Base-by-base conservation (phyloP, 345 rosid genomes). In the Raphanus raphanistrum region DNA sequence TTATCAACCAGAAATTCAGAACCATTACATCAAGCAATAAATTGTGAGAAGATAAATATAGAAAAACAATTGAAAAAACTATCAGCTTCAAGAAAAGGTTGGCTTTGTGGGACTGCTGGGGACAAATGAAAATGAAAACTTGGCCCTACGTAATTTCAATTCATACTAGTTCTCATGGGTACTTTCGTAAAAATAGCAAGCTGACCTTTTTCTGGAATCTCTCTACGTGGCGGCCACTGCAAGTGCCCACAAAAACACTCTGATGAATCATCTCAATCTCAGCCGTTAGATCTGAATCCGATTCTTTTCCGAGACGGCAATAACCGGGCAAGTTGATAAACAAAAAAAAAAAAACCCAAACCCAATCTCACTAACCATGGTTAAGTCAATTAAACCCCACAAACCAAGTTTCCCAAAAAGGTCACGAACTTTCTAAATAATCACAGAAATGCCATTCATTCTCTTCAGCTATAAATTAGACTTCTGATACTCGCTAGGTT, bases 401-500 rank as follows among this genome's bases (percentile, higher is more conserved):
- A 2, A 13, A 59, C 50, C 8, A 11, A 41, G 1, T 66, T 45
- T 67, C 5, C 6, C 0, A 11, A 15, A 15, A 68, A 63, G 71
- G 79, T 25, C 79, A 63, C 6, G 3, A 70, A 41, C 8, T 4
- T 63, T 68, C 2, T 12, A 2, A 0, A n/a, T 29, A 62, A 41
- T 74, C 64, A 74, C 79, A 5, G 0, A 38, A 68, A 4, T 11
- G 66, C 82, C 90, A 84, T 55, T 48, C 0, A 1, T 2, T 32
- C 5, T 16, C 32, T 32, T 0, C 26, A 73, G 15, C 89, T 89
- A 87, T 87, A 87, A 85, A 88, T 83, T 13, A 25, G n/a, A 50
- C 84, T 72, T 55, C 85, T 11, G 88, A 86, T 77, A 90, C 81
- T 57, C 85, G 84, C 76, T 66, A 87, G 90, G 98, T 92, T 92